These are phyloP conservation scores for Amylostereum areolatum DNA, from an alignment of 1,284 basidiomycete genomes.

Conservation along the genomic window DNA sequence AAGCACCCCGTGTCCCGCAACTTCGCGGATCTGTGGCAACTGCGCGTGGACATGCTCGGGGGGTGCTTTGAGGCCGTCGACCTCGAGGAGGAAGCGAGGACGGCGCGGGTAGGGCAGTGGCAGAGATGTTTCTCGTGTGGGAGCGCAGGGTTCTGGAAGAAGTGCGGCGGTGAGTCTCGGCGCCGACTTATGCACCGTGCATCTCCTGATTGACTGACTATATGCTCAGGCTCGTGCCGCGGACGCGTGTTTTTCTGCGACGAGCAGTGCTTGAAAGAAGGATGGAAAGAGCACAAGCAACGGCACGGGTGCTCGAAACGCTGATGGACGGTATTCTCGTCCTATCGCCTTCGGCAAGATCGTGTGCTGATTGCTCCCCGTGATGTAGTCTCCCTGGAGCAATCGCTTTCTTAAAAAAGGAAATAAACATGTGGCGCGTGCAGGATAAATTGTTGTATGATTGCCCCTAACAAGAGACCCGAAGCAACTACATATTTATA, in stretches of 20 bases:
- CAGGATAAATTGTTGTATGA: too few species aligned
- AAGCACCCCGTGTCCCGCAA: slow-evolving; percentile 22
- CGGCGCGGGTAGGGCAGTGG: slow-evolving; percentile 34
- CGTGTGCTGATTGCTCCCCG: too few species aligned
- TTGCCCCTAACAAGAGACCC: too few species aligned
- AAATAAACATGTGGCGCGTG: too few species aligned
- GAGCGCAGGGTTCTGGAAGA: slow-evolving; percentile 18
- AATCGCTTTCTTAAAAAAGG: too few species aligned
- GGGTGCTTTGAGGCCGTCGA: slow-evolving; percentile 30
- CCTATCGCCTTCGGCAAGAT: too few species aligned
- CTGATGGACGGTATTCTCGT: too few species aligned
- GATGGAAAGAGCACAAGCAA: neutral
- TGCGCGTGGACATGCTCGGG: slow-evolving; percentile 29
- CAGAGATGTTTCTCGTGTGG: slow-evolving; percentile 36
- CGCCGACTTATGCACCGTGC: neutral
- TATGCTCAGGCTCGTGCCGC: neutral
- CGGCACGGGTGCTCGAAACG: neutral
- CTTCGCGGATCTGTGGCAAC: slow-evolving; percentile 35
- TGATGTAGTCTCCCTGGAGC: too few species aligned
- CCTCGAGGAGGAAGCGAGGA: slow-evolving; percentile 30
- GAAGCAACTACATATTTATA: too few species aligned
- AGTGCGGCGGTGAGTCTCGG: neutral
- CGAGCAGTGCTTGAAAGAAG: neutral
- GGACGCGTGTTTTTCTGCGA: neutral
- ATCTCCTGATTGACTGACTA: neutral